phyloP scores from a whole-genome alignment of 2,329 filamentous ascomycete genomes.

The Pseudogymnoascus sp. region DNA sequence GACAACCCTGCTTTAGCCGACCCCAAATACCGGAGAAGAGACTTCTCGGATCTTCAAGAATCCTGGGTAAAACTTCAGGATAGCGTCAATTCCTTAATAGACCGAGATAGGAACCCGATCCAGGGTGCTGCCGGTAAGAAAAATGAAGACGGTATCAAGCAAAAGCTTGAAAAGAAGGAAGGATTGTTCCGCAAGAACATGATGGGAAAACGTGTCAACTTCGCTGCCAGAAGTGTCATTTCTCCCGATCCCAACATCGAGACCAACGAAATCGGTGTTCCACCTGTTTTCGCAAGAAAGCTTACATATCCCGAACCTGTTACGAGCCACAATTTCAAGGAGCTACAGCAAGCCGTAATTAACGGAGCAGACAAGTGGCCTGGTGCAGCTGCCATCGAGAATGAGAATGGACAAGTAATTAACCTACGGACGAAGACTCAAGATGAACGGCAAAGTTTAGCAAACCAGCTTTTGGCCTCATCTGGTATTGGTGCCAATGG shows the following conservation, averaged over 20 bases:
- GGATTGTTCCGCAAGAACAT: conserved; percentile 98
- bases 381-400: conserved; percentile 88
- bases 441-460: conserved; percentile 81
- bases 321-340: conserved; percentile 92
- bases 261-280: conserved; percentile 96
- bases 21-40: conserved; percentile 42
- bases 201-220: conserved; percentile 99
- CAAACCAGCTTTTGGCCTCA: conserved; percentile 86
- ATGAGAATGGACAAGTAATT: conserved; percentile 86
- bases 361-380: conserved; percentile 93
- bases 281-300: conserved; percentile 94
- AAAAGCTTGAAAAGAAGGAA: conserved; percentile 97
- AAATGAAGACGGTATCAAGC: conserved; percentile 92
- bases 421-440: conserved; percentile 79
- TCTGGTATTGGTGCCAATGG: conserved; percentile 67
- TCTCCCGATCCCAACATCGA: conserved; percentile 98
- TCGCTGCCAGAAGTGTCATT: conserved; percentile 93
- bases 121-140: conserved; percentile 69
- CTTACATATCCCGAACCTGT: conserved; percentile 96
- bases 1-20: conserved; percentile 20
- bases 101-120: conserved; percentile 77
- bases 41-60: conserved; percentile 70
- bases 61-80: conserved; percentile 82
- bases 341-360: conserved; percentile 90
- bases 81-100: conserved; percentile 84